Evolutionary conservation across 192 early-diverging fungal genomes (phyloP).

Genomic region (Fimicolochytrium jonesii): DNA sequence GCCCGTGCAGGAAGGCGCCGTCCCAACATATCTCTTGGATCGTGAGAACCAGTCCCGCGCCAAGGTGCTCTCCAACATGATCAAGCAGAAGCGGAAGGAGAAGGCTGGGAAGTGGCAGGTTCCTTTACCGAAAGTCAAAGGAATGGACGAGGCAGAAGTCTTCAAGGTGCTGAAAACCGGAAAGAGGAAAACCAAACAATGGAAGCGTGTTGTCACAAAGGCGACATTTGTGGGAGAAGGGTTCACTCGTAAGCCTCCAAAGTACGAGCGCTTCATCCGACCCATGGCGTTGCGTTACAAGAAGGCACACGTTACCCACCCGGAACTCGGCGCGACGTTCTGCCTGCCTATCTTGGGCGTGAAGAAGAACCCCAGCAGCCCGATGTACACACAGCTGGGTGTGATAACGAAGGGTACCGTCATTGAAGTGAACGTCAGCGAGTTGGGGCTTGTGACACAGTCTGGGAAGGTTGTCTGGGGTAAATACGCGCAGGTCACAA

Average conservation of each 20-base stretch:
- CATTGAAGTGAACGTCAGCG: constrained; percentile 90
- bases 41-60: constrained; percentile 96
- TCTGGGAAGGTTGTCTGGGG: constrained; percentile 99
- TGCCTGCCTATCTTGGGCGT: constrained; percentile 94
- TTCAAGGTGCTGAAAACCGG: constrained; percentile 97
- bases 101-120: constrained; percentile 97
- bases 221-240: constrained; percentile 98
- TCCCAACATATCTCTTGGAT: constrained; percentile 96
- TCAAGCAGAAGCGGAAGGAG: constrained; percentile 99
- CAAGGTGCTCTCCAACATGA: constrained; percentile 97
- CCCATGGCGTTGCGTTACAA: constrained; percentile 98
- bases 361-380: constrained; percentile 97
- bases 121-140: constrained; percentile 95
- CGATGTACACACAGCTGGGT: constrained; percentile 93
- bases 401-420: constrained; percentile 98
- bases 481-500: constrained; percentile 73
- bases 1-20: constrained; percentile 90
- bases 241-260: constrained; percentile 98
- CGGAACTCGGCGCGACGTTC: constrained; percentile 96
- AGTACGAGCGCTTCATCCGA: constrained; percentile 97
- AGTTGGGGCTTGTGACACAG: constrained; percentile 94
- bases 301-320: constrained; percentile 98
- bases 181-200: constrained; percentile 89
- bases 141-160: constrained; percentile 99
- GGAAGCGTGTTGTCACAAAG: constrained; percentile 99